Percentiles rank a stretch among this genome's conserved stretches.
Evolutionary conservation across 2,329 filamentous ascomycete species (phyloP).

Genomic region (Colletotrichum godetiae): DNA sequence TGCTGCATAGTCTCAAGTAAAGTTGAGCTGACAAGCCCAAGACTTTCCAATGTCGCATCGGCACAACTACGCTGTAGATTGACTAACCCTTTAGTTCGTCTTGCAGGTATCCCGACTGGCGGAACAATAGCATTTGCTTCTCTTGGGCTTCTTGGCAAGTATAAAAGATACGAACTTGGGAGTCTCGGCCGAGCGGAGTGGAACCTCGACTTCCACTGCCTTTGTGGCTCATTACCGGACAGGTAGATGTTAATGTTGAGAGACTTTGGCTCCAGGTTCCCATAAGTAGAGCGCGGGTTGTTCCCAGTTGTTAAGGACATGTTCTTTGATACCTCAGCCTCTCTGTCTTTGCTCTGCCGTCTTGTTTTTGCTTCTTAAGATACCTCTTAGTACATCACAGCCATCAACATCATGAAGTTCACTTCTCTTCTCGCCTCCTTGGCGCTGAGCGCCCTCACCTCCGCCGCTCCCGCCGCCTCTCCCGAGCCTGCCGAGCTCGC

Average conservation of each 20-base stretch:
- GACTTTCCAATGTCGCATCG: slow-evolving; percentile 8
- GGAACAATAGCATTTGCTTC: slow-evolving; percentile 17
- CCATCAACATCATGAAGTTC: slow-evolving; percentile 22
- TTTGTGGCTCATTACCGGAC: background rate
- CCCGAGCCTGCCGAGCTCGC: slow-evolving; percentile 21
- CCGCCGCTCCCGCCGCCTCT: slow-evolving; percentile 35
- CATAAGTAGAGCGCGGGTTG: background rate
- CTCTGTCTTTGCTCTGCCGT: background rate
- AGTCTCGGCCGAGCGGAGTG: slow-evolving; percentile 29
- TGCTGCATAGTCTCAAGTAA: slow-evolving; percentile 18
- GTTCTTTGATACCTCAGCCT: background rate
- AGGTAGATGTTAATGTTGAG: background rate
- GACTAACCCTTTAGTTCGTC: background rate
- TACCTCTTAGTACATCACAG: background rate
- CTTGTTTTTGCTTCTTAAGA: background rate
- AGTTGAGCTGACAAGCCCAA: background rate
- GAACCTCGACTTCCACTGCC: background rate
- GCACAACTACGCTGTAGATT: background rate
- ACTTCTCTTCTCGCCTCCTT: slow-evolving; percentile 25
- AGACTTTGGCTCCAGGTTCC: background rate
- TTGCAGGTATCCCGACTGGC: slow-evolving; percentile 18
- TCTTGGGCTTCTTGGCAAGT: slow-evolving; percentile 27
- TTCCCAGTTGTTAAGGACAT: no score
- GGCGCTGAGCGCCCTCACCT: slow-evolving; percentile 30
- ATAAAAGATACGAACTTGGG: slow-evolving; percentile 7